phyloP scores from a whole-genome alignment of 139 green algal genomes.

The Asterochloris sp. region DNA sequence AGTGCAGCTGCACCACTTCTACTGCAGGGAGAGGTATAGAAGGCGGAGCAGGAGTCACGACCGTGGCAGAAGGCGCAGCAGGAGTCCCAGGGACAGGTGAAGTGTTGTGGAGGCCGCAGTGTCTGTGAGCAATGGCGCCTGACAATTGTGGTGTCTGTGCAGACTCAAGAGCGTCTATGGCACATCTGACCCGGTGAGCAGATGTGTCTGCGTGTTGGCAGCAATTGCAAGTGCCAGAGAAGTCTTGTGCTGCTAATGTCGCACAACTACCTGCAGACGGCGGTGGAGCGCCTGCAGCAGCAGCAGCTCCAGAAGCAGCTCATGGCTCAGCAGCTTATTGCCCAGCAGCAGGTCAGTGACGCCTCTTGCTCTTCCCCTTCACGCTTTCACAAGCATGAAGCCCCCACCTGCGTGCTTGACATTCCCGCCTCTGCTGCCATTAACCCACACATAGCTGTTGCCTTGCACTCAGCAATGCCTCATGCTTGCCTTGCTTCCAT shows the following conservation, averaged over 20 bases:
- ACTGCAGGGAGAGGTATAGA: neutral
- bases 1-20: no score
- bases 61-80: slow-evolving; percentile 8
- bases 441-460: neutral
- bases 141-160: neutral
- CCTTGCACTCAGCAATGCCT: neutral
- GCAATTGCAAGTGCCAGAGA: neutral
- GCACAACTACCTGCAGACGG: neutral
- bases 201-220: neutral
- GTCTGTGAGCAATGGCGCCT: neutral
- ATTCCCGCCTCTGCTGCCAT: slow-evolving; percentile 1
- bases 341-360: slow-evolving; percentile 29
- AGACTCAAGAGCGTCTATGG: neutral
- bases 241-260: neutral
- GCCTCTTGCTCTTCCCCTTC: neutral
- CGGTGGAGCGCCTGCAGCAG: slow-evolving; percentile 42
- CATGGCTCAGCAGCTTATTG: slow-evolving; percentile 46
- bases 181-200: neutral
- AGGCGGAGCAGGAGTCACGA: slow-evolving; percentile 3
- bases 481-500: neutral
- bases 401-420: neutral
- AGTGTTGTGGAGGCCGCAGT: neutral
- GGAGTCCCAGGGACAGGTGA: neutral
- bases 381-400: neutral
- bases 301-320: slow-evolving; percentile 57